Conservation (phyloP, 257 asterid genomes). For the Plantago major region DNA sequence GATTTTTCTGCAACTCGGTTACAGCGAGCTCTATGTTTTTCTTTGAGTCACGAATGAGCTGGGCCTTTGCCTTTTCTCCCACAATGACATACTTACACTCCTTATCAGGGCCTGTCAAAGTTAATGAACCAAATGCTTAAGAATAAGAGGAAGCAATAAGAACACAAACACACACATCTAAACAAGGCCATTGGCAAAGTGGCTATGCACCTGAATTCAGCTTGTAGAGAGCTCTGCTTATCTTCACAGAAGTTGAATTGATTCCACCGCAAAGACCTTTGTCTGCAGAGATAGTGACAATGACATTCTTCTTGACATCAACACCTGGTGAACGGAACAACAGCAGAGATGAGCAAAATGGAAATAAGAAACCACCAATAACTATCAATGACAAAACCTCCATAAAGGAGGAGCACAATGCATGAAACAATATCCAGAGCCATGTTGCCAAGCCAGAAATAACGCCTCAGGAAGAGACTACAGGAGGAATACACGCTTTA, state of each 20-base stretch:
- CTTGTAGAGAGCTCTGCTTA: conserved; percentile 73
- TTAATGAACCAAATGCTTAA: conserved; percentile 2
- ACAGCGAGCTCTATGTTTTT: conserved; percentile 57
- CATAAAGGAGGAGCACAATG: not conserved
- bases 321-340: conserved; percentile 51
- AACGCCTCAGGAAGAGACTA: not conserved
- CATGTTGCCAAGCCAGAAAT: not conserved
- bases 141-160: conserved; percentile 4
- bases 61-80: conserved; percentile 99
- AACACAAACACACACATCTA: not conserved
- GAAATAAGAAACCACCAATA: not conserved
- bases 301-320: conserved; percentile 87
- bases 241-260: conserved; percentile 89
- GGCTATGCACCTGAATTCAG: conserved; percentile 50
- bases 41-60: conserved; percentile 83
- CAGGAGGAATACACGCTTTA: too few species aligned
- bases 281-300: conserved; percentile 82
- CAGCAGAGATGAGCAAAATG: conserved; percentile 1
- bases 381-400: not conserved
- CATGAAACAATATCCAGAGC: not conserved
- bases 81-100: conserved; percentile 64
- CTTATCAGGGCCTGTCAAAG: conserved; percentile 73
- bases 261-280: conserved; percentile 99
- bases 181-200: not conserved
- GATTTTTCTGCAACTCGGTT: conserved; percentile 89